Conservation (phyloP, 441 rosid species). For the Populus hybrid region DNA sequence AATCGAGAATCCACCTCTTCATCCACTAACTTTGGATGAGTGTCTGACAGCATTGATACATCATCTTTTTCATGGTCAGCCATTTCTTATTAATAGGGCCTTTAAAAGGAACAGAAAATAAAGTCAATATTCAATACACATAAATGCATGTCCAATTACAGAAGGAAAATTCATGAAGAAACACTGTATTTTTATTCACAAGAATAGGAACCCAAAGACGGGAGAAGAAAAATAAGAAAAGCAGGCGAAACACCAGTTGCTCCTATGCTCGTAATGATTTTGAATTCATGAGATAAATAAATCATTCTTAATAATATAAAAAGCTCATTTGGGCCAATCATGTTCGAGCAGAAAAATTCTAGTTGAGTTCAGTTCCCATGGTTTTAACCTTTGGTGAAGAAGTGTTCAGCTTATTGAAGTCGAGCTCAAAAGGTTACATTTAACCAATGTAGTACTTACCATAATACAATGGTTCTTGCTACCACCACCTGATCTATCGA, state of each 20-base stretch:
- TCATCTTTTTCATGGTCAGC: constrained; percentile 55
- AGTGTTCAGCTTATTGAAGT: background rate
- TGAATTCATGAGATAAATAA: background rate
- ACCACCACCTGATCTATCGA: background rate
- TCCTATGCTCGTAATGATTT: background rate
- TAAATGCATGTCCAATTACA: background rate
- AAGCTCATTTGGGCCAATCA: background rate
- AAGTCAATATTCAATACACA: background rate
- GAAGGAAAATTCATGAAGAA: background rate
- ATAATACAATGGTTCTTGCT: background rate
- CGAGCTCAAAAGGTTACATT: background rate
- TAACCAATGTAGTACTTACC: background rate
- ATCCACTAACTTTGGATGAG: constrained; percentile 24
- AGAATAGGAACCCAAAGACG: background rate
- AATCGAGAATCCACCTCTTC: constrained; percentile 31
- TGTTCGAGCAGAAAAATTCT: background rate
- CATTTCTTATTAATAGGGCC: constrained; percentile 38
- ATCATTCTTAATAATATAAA: background rate
- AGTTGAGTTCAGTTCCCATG: background rate
- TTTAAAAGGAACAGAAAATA: constrained; percentile 6
- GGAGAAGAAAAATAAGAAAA: background rate
- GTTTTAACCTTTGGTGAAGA: background rate
- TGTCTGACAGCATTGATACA: constrained; percentile 57
- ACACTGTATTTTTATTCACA: background rate
- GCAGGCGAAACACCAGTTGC: background rate